Base-by-base conservation (phyloP, 805 yeast species). In the Spathaspora hagerdaliae region DNA sequence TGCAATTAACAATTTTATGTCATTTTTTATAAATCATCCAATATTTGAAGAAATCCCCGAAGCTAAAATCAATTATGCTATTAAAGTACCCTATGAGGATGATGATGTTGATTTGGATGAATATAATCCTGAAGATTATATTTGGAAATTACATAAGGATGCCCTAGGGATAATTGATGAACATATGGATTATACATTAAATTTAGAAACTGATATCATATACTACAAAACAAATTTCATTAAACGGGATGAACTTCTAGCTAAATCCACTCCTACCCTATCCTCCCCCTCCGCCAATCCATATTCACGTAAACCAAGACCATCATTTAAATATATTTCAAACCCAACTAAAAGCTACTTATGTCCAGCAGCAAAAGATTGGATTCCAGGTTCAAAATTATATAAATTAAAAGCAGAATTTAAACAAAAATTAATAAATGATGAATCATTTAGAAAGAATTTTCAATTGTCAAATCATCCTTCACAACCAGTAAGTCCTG, bases 41-140 rank as follows among this genome's bases (percentile, higher is more conserved):
- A 65, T 71, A 10, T 71, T 71, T 53, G 69, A 70, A 48, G 77
- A 71, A 48, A 68, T 71, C 15, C 74, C 75, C 3, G 75, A 68
- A 47, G 65, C 69, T 14, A 55, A 57, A 29, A 46, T 69, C 32
- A 70, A 68, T 52, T 63, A 45, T 41, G 75, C 77, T 29, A 38
- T 44, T 14, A 51, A 63, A 31, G 46, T 56, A 4, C 42, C 41
- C 9, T 50, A 44, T 27, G 48, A 44, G 7, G 46, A 46, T 10
- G 43, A 38, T 12, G 38, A 42, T 7, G 52, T 43, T 13, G 56
- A 46, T 34, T 41, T 36, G 40, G 55, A 48, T 29, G 51, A 47
- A 13, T 41, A 13, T 19, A 55, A 58, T n/a, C 51, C 52, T 11
- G 45, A 42, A 3, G 45, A 51, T 19, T 61, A 53, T 34, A 55